Evolutionary conservation across 495 filamentous ascomycete species (phyloP), one percentile per base, ranked within the genome.

Genomic region (Bryoglossum gracile): DNA sequence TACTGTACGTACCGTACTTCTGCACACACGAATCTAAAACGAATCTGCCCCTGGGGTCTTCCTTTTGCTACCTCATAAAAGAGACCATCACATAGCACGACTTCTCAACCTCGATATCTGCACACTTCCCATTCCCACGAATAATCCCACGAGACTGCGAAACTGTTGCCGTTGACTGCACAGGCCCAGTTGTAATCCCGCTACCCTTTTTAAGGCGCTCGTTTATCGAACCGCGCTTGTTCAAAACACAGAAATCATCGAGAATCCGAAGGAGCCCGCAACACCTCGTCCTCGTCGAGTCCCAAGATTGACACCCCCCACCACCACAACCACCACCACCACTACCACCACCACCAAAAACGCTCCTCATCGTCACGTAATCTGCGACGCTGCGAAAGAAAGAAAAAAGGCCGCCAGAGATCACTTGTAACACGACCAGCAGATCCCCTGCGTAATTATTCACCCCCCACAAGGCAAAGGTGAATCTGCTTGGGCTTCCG

Each of bases 181-280:
- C 8, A 6, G 21, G 10, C 6, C 23, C 41, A 22, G 24, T 39
- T 17, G 17, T 38, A 13, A 49, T 11, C 28, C 25, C 23, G n/a
- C 8, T 22, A 34, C 11, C 39, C 26, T 50, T 43, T 43, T 26
- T 43, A 50, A 34, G 47, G 47, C 47, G 17, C 47, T 50, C 47
- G 47, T 50, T 36, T 50, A 50, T 46, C 40, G n/a, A 22, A 51
- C 32, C 42, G 49, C 42, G 34, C 41, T 52, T 52, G 41, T 50
- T 40, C 36, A 52, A 46, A 52, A 52, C 34, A 39, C 42, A 52
- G 35, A 35, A 41, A 22, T 41, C 33, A 37, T n/a, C n/a, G n/a
- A n/a, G n/a, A 48, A 50, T 42, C 47, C 23, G 17, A 48, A 30
- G 33, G 24, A 32, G 26, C 37, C 47, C 47, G 47, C 39, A 36